Base-by-base conservation (phyloP, 129 eudicot species). In the Calendula officinalis region DNA sequence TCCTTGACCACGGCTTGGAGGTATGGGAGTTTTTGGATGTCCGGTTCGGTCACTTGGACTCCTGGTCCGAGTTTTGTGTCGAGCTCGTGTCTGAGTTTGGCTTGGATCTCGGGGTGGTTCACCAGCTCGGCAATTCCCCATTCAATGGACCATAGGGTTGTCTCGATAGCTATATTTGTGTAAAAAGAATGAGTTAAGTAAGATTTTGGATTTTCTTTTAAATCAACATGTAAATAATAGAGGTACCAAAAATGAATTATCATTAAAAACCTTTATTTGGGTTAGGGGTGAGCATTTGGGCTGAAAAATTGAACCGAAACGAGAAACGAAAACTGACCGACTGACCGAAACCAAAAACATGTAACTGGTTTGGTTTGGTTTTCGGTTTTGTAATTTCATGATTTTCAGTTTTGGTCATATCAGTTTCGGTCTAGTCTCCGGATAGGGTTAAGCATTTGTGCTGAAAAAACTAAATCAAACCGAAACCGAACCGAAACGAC, bases 61-160 rank as follows among this genome's bases (percentile, higher is more conserved):
- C 76, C 76, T 5, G 74, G 82, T 33, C 82, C 77, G 15, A 78
- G 90, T 2, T 77, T 57, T 0, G 90, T 70, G 80, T 91, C 95
- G 0, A 91, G 56, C 72, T 91, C 97, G 8, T 82, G 43, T 22
- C 95, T 66, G 6, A 91, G 87, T 46, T 91, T 91, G 43, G 60
- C 64, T 52, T 91, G 97, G 75, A 91, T 76, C 41, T 84, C 75
- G 0, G 94, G 94, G 80, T 85, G 81, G 87, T 89, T 89, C 60
- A 85, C 85, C 2, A 89, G 74, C 57, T 91, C 97, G 0, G 97
- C 97, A 0, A 91, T 80, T 34, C 94, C 95, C 97, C 97, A 91
- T 72, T 91, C 97, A 1, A 91, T 75, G 10, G 97, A 87, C 97
- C 97, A 91, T 8, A 91, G 43, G n/a, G 95, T 91, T 71, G 97